phyloP scores from a whole-genome alignment of 306 rosid species.

The Fragaria iinumae region DNA sequence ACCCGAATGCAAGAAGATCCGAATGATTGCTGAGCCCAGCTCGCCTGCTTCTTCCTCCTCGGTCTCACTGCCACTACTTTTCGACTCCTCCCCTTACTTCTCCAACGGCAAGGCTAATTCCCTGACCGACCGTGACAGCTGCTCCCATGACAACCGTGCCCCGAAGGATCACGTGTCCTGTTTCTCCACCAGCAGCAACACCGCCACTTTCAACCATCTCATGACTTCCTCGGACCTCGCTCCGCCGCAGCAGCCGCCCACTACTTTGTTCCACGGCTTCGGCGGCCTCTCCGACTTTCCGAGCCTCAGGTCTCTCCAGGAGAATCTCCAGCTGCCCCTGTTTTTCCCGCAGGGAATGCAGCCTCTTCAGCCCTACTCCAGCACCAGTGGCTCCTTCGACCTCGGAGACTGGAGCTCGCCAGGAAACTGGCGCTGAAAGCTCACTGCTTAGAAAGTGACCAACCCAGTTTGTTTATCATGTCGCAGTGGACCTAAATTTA shows the following conservation, averaged over 20 bases:
- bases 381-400: constrained; percentile 12
- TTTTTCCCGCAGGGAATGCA: constrained; percentile 33
- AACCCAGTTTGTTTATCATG: not conserved
- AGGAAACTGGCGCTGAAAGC: constrained; percentile 34
- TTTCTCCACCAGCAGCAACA: constrained; percentile 76
- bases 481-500: not conserved
- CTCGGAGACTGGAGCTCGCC: constrained; percentile 20
- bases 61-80: constrained; percentile 78
- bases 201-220: constrained; percentile 25
- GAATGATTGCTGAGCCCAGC: constrained; percentile 50
- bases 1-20: constrained; percentile 48
- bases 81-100: constrained; percentile 63
- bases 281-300: constrained; percentile 71
- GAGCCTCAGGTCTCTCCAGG: constrained; percentile 75
- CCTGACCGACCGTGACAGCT: constrained; percentile 46
- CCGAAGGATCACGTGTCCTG: constrained; percentile 99
- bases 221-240: constrained; percentile 32
- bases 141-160: constrained; percentile 46
- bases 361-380: constrained; percentile 10
- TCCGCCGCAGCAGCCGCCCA: constrained; percentile 23
- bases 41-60: constrained; percentile 87
- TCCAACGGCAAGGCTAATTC: not conserved
- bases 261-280: constrained; percentile 30
- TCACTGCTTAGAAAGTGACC: not conserved
- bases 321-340: constrained; percentile 71